A percentile compares a stretch with the other conserved stretches of the same genome.
Conservation (phyloP, 805 yeast genomes). For the Kluyveromyces dobzhanskii region DNA sequence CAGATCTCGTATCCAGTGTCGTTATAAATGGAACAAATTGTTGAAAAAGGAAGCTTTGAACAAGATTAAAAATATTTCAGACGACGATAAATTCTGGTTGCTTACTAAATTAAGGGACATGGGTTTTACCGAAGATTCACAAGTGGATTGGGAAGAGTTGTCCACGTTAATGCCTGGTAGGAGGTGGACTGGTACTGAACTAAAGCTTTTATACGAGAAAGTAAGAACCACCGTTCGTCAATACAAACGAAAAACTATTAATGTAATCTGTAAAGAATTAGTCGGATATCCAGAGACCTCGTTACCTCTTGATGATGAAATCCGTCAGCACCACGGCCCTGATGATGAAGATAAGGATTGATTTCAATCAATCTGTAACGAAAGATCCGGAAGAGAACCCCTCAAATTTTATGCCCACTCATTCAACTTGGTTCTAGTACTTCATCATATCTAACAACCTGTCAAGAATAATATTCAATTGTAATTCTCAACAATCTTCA, state of each 20-base stretch:
- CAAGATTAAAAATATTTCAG: constrained; percentile 36
- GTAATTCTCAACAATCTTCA: background rate
- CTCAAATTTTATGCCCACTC: too few relatives aligned
- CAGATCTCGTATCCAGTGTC: constrained; percentile 86
- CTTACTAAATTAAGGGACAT: constrained; percentile 38
- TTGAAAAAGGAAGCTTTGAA: constrained; percentile 47
- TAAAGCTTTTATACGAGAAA: constrained; percentile 52
- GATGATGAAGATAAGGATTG: background rate
- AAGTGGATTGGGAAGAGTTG: constrained; percentile 47
- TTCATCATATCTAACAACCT: background rate
- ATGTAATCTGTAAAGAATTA: constrained; percentile 29
- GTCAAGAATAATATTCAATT: background rate
- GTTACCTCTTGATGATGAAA: constrained; percentile 12
- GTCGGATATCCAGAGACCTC: constrained; percentile 16
- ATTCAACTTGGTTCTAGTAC: too few relatives aligned
- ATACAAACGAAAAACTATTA: constrained; percentile 32
- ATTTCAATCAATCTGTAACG: background rate
- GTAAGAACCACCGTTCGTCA: constrained; percentile 47
- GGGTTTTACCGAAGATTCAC: constrained; percentile 34
- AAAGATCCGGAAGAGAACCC: too few relatives aligned
- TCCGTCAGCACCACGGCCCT: constrained; percentile 4
- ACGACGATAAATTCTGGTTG: constrained; percentile 44
- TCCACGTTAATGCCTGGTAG: constrained; percentile 38
- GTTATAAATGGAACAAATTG: constrained; percentile 90
- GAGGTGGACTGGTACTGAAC: constrained; percentile 53